A percentile compares a stretch with the other conserved stretches of the same genome.
These are phyloP conservation scores for Stromatinia cepivora DNA, from an alignment of 2,329 filamentous ascomycete species.

Conservation along the genomic window DNA sequence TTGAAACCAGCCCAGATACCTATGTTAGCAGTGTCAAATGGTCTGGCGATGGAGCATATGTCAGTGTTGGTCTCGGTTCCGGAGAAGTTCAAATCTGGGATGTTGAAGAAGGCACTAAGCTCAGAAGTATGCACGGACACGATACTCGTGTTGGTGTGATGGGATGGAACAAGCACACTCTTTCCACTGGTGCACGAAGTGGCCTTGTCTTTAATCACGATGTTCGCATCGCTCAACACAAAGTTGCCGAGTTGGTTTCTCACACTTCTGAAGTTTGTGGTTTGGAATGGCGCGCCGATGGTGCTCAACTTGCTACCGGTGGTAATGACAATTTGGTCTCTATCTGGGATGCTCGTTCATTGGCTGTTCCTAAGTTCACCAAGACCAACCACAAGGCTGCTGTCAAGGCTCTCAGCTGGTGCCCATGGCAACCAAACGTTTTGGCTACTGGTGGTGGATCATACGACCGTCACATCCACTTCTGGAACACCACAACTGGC, in stretches of 20 bases:
- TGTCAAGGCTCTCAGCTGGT: conserved; percentile 98
- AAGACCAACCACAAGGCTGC: conserved; percentile 99
- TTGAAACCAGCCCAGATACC: conserved; percentile 86
- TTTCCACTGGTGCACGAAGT: conserved; percentile 91
- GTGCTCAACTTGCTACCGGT: conserved; percentile 93
- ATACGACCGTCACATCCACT: conserved; percentile 97
- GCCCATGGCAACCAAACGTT: conserved; percentile 97
- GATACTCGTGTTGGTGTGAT: conserved; percentile 96
- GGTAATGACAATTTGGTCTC: conserved; percentile 99
- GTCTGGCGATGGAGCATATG: conserved; percentile 95
- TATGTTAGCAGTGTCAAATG: conserved; percentile 99
- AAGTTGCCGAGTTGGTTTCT: conserved; percentile 93
- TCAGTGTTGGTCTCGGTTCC: conserved; percentile 89
- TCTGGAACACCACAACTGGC: conserved; percentile 99
- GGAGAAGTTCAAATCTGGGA: conserved; percentile 99
- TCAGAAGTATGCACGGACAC: conserved; percentile 98
- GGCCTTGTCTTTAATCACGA: conserved; percentile 98
- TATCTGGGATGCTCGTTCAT: conserved; percentile 96
- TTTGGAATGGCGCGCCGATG: conserved; percentile 95
- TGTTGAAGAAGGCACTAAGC: conserved; percentile 89
- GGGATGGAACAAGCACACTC: conserved; percentile 98
- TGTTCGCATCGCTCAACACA: conserved; percentile 95
- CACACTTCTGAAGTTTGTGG: conserved; percentile 98
- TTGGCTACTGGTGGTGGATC: conserved; percentile 94
- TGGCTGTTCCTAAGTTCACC: conserved; percentile 94